Percentiles rank a stretch among this genome's conserved stretches.
These are phyloP conservation scores for Penicillium sp. DNA, from an alignment of 2,329 filamentous ascomycete species.

Conservation along the genomic window DNA sequence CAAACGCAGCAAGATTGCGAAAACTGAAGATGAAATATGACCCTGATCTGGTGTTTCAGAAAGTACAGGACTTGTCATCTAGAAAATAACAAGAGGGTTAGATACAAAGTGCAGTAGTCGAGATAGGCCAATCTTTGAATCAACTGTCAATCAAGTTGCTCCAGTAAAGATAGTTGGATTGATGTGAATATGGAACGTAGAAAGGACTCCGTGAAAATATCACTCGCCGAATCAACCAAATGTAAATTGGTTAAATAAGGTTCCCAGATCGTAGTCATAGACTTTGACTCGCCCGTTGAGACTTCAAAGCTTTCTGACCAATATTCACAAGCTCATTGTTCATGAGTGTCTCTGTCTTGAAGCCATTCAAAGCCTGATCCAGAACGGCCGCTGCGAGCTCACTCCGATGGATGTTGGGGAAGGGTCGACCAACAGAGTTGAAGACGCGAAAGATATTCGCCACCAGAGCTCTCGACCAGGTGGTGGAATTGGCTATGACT, in stretches of 20 bases:
- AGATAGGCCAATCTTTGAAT: too few species aligned
- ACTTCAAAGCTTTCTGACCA: not conserved
- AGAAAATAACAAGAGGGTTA: not conserved
- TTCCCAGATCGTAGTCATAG: not conserved
- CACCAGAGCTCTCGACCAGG: slow-evolving; percentile 4
- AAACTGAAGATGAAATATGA: not conserved
- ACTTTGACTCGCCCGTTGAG: not conserved
- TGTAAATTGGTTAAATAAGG: too few species aligned
- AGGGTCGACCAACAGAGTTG: slow-evolving; percentile 1
- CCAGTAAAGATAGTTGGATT: too few species aligned
- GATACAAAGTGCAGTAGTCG: too few species aligned
- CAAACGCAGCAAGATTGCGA: not conserved
- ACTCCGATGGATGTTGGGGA: slow-evolving; percentile 4
- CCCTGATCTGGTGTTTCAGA: not conserved
- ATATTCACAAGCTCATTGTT: slow-evolving; percentile 13
- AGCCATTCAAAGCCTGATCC: slow-evolving; percentile 4
- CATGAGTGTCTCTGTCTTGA: slow-evolving; percentile 18
- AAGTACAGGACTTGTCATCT: not conserved
- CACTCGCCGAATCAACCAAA: too few species aligned
- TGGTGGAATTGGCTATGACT: slow-evolving; percentile 4
- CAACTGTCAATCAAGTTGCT: too few species aligned
- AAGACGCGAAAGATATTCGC: not conserved
- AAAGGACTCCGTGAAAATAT: too few species aligned
- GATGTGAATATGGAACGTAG: too few species aligned
- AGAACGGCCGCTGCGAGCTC: slow-evolving; percentile 12